Conservation (phyloP, 2,329 filamentous ascomycete genomes). For the Ceratocystis harringtonii region DNA sequence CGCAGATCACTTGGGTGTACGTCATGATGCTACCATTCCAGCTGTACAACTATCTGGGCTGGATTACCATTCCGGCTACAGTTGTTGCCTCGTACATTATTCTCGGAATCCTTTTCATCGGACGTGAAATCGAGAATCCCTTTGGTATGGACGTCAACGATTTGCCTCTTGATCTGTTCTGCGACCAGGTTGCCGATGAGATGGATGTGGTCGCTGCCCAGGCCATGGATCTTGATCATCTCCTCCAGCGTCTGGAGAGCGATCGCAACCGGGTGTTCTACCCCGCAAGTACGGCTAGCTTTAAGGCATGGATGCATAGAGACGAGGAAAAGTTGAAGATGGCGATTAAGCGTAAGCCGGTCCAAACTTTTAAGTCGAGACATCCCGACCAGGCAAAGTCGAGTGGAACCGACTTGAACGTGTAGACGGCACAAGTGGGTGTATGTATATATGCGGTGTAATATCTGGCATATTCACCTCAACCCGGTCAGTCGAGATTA, state of each 20-base stretch:
- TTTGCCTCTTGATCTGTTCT: conserved; percentile 60
- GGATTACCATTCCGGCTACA: conserved; percentile 65
- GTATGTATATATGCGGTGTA: background rate
- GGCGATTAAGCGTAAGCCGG: conserved; percentile 29
- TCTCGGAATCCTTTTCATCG: conserved; percentile 58
- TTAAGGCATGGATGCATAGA: conserved; percentile 28
- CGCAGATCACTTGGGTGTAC: conserved; percentile 77
- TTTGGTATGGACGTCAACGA: conserved; percentile 78
- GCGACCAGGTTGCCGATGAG: conserved; percentile 57
- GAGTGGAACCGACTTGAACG: conserved; percentile 11
- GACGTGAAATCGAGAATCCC: conserved; percentile 71
- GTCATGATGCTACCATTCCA: conserved; percentile 71
- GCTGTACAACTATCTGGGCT: conserved; percentile 46
- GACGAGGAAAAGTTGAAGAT: conserved; percentile 28
- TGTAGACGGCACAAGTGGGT: background rate
- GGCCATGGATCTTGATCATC: conserved; percentile 24
- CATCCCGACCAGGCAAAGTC: conserved; percentile 12
- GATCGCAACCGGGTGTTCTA: conserved; percentile 38
- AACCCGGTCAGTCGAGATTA: background rate
- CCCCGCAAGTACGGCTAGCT: conserved; percentile 33
- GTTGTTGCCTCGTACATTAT: conserved; percentile 67
- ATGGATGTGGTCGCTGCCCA: conserved; percentile 55
- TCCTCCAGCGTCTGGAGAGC: conserved; percentile 24
- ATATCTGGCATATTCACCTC: background rate
- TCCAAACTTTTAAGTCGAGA: conserved; percentile 22